Conservation (phyloP, 148 eudicot genomes). For the Vaccinium vitisidaea region DNA sequence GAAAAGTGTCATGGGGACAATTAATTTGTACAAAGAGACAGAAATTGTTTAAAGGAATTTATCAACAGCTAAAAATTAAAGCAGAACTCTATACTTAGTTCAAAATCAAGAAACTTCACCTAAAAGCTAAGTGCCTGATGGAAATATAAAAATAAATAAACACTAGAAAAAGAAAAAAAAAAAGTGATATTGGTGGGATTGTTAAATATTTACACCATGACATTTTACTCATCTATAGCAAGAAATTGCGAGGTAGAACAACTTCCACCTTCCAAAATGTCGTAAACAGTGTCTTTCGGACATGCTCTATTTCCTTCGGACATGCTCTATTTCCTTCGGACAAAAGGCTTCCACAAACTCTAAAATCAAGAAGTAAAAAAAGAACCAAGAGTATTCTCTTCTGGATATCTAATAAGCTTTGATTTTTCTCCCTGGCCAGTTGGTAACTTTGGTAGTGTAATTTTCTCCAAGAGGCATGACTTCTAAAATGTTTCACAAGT, state of each 20-base stretch:
- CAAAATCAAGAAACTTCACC: not conserved
- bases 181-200: not conserved
- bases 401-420: not conserved
- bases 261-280: not conserved
- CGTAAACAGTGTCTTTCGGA: not conserved
- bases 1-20: not conserved
- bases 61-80: not conserved
- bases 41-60: not conserved
- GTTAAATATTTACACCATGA: not conserved
- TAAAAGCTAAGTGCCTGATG: not conserved
- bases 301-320: not conserved
- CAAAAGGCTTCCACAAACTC: not conserved
- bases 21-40: slow-evolving; percentile 5
- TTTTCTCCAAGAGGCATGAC: not conserved
- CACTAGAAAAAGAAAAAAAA: not conserved
- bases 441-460: not conserved
- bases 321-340: not conserved
- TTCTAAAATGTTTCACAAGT: not conserved
- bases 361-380: not conserved
- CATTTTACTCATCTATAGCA: not conserved
- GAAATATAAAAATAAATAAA: not conserved
- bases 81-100: not conserved
- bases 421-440: not conserved
- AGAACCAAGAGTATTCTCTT: not conserved
- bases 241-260: not conserved